Evolutionary conservation across 2,329 filamentous ascomycete species (phyloP), one percentile per base, ranked within the genome.

Genomic region (Alternaria longipes): DNA sequence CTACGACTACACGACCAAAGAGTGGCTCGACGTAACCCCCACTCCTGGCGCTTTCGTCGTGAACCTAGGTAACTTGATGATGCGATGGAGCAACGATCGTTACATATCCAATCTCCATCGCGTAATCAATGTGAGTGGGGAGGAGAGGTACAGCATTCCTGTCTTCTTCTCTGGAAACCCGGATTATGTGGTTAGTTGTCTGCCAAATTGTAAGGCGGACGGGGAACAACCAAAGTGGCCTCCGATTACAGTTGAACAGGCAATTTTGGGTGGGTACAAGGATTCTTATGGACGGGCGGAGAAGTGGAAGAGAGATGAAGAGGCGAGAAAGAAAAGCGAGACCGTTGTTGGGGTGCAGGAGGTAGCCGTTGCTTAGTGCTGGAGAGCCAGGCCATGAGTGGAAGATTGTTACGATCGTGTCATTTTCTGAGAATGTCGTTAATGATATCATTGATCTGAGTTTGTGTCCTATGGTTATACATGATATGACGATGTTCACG

Each of bases 1-100:
- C 28, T 92, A 93, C 78, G 94, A 95, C 78, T 62, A 72, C 52
- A 83, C 89, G 55, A 78, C 80, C 16, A 91, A 92, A 18, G 79
- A 86, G 60, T 96, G 92, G 92, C 89, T 95, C 70, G 91, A 94
- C 77, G 92, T 90, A 69, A 86, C 89, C 62, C 92, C 92, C 0
- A 83, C 92, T n/a, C 82, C 84, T 14, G 90, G 90, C 3, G 94
- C 92, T 44, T 85, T 95, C 11, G 92, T 96, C 4, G 91, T 96
- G 1, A 92, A 92, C n/a, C 91, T 95, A 65, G 92, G 92, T 0
- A 77, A 82, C 50, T 64, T 81, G 22, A 80, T 82, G 69, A 79
- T 79, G 78, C 73, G 77, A 22, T 81, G 79, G 80, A 72, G 75
- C 3, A 81, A 81, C 56, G 79, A 81, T 57, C 73, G 68, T 49